Base-by-base conservation (phyloP, 768 basidiomycete genomes). In the Suillus luteus region DNA sequence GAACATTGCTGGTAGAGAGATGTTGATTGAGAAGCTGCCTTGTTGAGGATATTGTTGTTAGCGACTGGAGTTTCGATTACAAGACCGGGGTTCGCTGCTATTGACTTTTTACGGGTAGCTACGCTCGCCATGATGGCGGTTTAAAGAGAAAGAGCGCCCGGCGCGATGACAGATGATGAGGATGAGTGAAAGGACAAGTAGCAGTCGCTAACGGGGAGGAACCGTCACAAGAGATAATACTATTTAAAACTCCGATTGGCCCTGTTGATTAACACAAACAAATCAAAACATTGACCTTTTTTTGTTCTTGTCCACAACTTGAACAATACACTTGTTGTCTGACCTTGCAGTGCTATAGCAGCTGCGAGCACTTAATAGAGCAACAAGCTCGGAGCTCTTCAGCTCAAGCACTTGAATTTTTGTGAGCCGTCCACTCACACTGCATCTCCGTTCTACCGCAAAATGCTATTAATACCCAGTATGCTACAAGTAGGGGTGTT, bases 1-100 rank as follows among this genome's bases (percentile, higher is more conserved):
- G 91, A 90, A 78, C 93, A 94, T 86, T 93, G 91, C 78, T 95
- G 93, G 80, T 94, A 95, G 77, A 95, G 90, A 44, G 93, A 93
- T 33, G 92, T 90, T 14, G 89, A 90, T 70, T 89, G 85, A 59
- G 91, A 89, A n/a, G 93, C 92, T 57, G 91, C 83, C 78, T 94
- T 93, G 81, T 95, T 95, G 82, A 95, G 92, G 65, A 93, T 89
- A 58, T 89, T 93, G 81, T 91, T 93, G 73, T 87, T 86, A 69
- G 86, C 86, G 70, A 88, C 82, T 49, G 90, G 90, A 17, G 85
- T 85, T 76, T 93, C 92, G 75, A 91, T 89, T 54, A 85, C 81
- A 64, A 90, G 81, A 71, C 81, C 85, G 59, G 84, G 78, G 70
- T 80, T 85, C 64, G 89, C 86, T 63, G 85, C 82, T 69, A 91